Evolutionary conservation across 1,284 basidiomycete species (phyloP).

Genomic region (Ganoderma sp.): DNA sequence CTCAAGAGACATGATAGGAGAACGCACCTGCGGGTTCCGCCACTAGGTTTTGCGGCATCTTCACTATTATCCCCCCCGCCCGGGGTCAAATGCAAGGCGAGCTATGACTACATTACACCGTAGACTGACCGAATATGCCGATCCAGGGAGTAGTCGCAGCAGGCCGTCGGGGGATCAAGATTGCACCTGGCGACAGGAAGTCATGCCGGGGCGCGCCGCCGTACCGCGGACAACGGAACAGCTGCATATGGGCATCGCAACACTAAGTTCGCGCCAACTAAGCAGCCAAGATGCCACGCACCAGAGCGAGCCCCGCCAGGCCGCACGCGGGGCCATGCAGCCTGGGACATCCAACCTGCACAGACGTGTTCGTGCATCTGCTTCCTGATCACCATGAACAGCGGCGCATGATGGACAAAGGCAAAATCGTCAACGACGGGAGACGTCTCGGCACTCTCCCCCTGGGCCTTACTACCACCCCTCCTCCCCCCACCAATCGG

Average conservation of each 20-base stretch:
- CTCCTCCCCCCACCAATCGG: neutral
- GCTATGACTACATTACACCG: neutral
- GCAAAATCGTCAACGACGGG: neutral
- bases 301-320: neutral
- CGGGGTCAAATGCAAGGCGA: neutral
- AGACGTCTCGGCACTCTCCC: neutral
- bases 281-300: neutral
- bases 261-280: neutral
- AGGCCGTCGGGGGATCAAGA: neutral
- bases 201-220: slow-evolving; percentile 1
- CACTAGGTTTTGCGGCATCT: neutral
- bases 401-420: neutral
- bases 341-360: neutral
- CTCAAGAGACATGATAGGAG: neutral
- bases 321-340: neutral
- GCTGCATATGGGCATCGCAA: neutral
- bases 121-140: neutral
- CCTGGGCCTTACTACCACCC: neutral
- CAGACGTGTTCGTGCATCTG: neutral
- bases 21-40: neutral
- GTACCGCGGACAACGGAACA: neutral
- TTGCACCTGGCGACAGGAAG: neutral
- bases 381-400: neutral
- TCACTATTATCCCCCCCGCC: neutral
- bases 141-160: neutral